Base-by-base conservation (phyloP, 345 rosid genomes). In the Excoecaria agallocha region DNA sequence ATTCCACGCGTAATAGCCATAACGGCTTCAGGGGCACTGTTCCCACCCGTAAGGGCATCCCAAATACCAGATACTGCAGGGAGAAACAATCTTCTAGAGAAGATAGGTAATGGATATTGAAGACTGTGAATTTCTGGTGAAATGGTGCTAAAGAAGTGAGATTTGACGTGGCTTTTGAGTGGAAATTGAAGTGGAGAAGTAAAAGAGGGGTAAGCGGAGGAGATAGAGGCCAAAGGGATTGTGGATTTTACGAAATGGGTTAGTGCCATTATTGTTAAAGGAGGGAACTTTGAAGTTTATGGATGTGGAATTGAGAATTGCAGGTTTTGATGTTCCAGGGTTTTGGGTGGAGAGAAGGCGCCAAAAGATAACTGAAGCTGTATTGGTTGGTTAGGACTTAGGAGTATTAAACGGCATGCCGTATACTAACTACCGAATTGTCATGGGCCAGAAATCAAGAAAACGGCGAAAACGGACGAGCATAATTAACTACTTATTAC, bases 41-140 rank as follows among this genome's bases (percentile, higher is more conserved):
- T 82, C 57, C 90, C 91, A 4, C 97, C 94, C 0, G 96, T 92
- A 35, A 94, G 76, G 15, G 98, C 93, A 69, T 86, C 90, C 98
- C 97, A 94, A 58, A 92, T 82, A 12, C 90, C 85, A 54, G 97
- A 88, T 46, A 89, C 98, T 1, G 93, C 87, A 46, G 97, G 89
- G 50, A 92, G 74, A 77, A 90, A 78, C 74, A 86, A 20, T 79
- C 98, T 88, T 68, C 96, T 81, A 24, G 93, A 82, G 60, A 88
- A 60, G 17, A 81, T 68, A 12, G 83, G 86, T 19, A 76, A 67
- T 58, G 81, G 63, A 61, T 74, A 25, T 68, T 81, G 92, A 49
- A 75, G 82, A 74, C 24, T 56, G 51, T 64, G 78, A 60, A 67
- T 49, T 41, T 35, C 46, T 68, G 70, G 15, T 58, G 76, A 55